Percentiles rank a stretch among this genome's conserved stretches.
Conservation (phyloP, 208 protist genomes). For the Leishmania aethiopica region DNA sequence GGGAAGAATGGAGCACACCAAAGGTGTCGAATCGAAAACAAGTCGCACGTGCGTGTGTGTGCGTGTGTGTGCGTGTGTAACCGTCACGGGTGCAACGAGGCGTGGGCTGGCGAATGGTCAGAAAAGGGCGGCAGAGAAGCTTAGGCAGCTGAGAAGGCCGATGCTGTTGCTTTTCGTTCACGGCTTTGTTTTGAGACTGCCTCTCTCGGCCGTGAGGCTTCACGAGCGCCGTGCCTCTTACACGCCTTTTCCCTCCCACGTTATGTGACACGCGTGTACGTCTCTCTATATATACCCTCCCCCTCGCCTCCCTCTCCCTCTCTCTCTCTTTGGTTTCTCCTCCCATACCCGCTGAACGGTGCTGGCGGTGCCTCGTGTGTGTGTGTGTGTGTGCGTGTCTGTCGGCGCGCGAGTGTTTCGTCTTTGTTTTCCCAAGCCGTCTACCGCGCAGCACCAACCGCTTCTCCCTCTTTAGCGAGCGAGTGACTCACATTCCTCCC, state of each 20-base stretch:
- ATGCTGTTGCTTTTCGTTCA: neutral
- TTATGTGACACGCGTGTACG: neutral
- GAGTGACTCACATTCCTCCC: neutral
- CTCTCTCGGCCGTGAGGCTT: neutral
- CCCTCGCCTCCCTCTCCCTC: neutral
- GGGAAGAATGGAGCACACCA: neutral
- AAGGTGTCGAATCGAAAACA: neutral
- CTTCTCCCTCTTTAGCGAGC: neutral
- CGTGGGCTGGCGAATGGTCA: neutral
- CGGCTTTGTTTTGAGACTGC: neutral
- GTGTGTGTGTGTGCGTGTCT: neutral
- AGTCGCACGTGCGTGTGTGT: neutral
- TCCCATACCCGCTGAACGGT: neutral
- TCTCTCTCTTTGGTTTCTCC: neutral
- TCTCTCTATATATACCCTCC: neutral
- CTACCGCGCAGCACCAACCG: neutral
- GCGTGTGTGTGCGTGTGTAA: neutral
- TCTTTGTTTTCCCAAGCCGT: neutral
- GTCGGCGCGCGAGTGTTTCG: neutral
- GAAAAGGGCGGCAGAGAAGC: neutral
- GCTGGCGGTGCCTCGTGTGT: neutral
- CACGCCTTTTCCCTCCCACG: neutral
- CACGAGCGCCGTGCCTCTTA: neutral
- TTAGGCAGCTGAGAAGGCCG: neutral
- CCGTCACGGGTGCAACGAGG: neutral